phyloP scores from a whole-genome alignment of 805 yeast species.

The Isabelozyma gotoi region DNA sequence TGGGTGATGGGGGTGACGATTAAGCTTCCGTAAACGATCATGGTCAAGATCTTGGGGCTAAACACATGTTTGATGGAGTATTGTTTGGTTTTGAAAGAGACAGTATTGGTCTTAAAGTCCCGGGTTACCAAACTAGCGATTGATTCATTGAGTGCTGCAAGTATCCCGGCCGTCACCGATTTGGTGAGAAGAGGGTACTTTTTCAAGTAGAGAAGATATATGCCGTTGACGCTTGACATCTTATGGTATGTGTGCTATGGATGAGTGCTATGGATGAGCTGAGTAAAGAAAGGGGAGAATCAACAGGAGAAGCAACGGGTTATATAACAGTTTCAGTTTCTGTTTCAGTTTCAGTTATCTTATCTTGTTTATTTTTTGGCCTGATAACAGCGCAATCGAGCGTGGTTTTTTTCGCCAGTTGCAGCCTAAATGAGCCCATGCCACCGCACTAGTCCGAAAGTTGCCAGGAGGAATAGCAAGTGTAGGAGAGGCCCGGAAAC shows the following conservation, averaged over 20 bases:
- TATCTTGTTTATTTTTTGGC: too few species aligned
- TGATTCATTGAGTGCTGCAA: constrained; percentile 58
- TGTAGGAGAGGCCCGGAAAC: too few species aligned
- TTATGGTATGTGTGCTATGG: too few species aligned
- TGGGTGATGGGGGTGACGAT: constrained; percentile 62
- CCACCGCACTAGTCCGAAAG: too few species aligned
- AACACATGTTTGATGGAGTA: constrained; percentile 37
- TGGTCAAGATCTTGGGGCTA: constrained; percentile 46
- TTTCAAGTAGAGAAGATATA: constrained; percentile 38
- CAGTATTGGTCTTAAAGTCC: constrained; percentile 30
- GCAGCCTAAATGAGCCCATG: too few species aligned
- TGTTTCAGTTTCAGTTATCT: neutral
- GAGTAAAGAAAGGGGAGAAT: neutral
- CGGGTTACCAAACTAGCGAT: constrained; percentile 53
- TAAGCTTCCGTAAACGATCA: constrained; percentile 55
- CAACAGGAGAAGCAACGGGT: neutral
- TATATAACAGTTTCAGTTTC: neutral
- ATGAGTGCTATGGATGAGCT: neutral
- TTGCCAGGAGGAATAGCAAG: too few species aligned
- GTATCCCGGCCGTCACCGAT: constrained; percentile 52
- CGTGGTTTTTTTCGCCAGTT: too few species aligned
- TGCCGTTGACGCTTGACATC: constrained; percentile 14
- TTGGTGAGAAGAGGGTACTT: constrained; percentile 60
- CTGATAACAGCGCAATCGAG: too few species aligned
- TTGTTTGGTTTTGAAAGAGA: constrained; percentile 7